Evolutionary conservation across 345 rosid species (phyloP).

Genomic region (Hevea brasiliensis): DNA sequence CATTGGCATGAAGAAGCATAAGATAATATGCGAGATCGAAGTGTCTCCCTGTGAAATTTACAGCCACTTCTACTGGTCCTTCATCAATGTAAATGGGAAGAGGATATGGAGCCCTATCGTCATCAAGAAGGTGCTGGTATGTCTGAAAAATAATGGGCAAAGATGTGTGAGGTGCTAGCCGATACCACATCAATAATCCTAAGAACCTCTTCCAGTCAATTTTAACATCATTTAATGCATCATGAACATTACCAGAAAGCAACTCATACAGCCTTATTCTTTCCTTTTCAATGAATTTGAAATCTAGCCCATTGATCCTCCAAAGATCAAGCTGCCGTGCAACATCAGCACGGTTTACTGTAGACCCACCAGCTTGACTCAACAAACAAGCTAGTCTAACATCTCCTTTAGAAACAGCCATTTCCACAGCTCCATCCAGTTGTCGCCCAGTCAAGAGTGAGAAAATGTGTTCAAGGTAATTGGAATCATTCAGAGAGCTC

Average conservation of each 20-base stretch:
- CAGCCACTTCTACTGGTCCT: slow-evolving; percentile 55
- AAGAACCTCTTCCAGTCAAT: slow-evolving; percentile 98
- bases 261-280: slow-evolving; percentile 79
- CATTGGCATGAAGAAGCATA: slow-evolving; percentile 89
- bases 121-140: slow-evolving; percentile 65
- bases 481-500: slow-evolving; percentile 67
- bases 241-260: slow-evolving; percentile 84
- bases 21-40: slow-evolving; percentile 88
- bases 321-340: slow-evolving; percentile 76
- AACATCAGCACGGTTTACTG: slow-evolving; percentile 66
- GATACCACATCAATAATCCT: slow-evolving; percentile 95
- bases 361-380: slow-evolving; percentile 95
- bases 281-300: slow-evolving; percentile 81
- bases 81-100: slow-evolving; percentile 87
- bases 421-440: slow-evolving; percentile 79
- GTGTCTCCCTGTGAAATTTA: slow-evolving; percentile 41
- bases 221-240: slow-evolving; percentile 52
- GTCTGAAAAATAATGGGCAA: slow-evolving; percentile 64
- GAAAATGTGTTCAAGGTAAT: slow-evolving; percentile 77
- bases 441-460: slow-evolving; percentile 86
- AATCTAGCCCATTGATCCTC: slow-evolving; percentile 86
- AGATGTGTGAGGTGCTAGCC: slow-evolving; percentile 61
- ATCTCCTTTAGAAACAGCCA: slow-evolving; percentile 89
- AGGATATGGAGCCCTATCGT: slow-evolving; percentile 78
- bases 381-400: slow-evolving; percentile 91